Conservation (phyloP, 1,284 basidiomycete genomes). For the Laetiporus sulphureus region DNA sequence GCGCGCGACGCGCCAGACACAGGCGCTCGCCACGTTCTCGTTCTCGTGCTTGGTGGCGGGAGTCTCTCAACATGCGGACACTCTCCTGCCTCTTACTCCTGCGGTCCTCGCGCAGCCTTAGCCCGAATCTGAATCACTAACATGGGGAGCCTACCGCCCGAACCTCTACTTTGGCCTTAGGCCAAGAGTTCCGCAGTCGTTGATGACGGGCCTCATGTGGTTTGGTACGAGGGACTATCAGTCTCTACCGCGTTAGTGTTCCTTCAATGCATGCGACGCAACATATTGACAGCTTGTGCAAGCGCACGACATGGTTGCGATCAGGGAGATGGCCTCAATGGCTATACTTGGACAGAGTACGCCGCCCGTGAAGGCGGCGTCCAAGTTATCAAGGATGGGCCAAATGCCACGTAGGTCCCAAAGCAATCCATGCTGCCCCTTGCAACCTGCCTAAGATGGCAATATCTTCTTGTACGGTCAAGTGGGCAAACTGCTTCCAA, state of each 20-base stretch:
- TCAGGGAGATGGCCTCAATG: conserved; percentile 74
- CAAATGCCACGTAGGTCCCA: conserved; percentile 38
- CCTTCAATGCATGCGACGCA: no score
- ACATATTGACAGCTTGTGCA: no score
- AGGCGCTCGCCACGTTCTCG: conserved; percentile 9
- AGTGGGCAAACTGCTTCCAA: conserved; percentile 38
- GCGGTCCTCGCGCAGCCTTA: conserved; percentile 18
- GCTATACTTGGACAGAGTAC: conserved; percentile 85
- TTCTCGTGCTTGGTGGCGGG: not conserved
- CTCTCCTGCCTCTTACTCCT: conserved; percentile 23
- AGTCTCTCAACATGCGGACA: conserved; percentile 27
- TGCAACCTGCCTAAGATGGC: conserved; percentile 40
- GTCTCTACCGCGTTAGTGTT: conserved; percentile 54
- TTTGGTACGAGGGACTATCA: conserved; percentile 79
- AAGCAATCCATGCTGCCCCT: conserved; percentile 39
- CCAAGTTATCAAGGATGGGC: conserved; percentile 75
- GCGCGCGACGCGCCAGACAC: conserved; percentile 2
- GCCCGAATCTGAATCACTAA: conserved; percentile 53
- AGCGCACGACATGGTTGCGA: conserved; percentile 87
- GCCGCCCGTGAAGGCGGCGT: conserved; percentile 82
- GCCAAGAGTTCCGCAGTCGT: conserved; percentile 76
- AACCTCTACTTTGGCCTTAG: conserved; percentile 91
- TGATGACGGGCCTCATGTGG: conserved; percentile 92
- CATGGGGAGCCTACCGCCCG: conserved; percentile 90
- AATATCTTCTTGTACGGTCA: conserved; percentile 41